Conservation (phyloP, 257 asterid species). For the Verbascum thapsus region DNA sequence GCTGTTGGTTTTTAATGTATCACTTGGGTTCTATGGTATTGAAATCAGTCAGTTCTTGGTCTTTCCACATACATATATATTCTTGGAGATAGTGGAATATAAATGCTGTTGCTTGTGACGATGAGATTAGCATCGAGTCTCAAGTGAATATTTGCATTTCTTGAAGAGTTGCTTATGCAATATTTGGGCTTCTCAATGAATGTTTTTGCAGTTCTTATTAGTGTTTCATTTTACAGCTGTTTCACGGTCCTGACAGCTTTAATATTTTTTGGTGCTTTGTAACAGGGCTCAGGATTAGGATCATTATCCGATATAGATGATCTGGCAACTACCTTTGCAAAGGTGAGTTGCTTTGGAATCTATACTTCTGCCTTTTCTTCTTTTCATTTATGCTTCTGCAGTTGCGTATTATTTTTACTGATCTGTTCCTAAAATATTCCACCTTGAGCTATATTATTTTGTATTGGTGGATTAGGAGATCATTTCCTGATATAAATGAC, state of each 20-base stretch:
- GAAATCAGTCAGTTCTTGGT: neutral
- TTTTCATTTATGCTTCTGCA: conserved; percentile 18
- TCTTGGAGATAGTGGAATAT: neutral
- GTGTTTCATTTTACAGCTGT: conserved; percentile 9
- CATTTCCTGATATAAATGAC: no score
- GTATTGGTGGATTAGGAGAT: no score
- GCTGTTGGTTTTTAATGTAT: conserved; percentile 3
- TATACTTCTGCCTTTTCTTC: conserved; percentile 4
- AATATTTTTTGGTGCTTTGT: conserved; percentile 6
- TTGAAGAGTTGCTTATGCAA: conserved; percentile 12
- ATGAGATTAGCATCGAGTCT: conserved; percentile 10
- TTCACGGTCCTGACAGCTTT: conserved; percentile 16
- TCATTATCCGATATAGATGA: conserved; percentile 80
- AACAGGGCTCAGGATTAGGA: conserved; percentile 70
- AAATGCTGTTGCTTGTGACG: conserved; percentile 4
- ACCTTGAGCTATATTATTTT: neutral
- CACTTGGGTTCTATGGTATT: neutral
- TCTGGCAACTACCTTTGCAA: conserved; percentile 71
- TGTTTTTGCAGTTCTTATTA: neutral
- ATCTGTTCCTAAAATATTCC: neutral
- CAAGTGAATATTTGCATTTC: neutral
- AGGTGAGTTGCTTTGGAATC: conserved; percentile 49
- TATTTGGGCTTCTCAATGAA: neutral
- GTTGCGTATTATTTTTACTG: conserved; percentile 7
- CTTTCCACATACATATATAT: neutral